A percentile compares a stretch with the other conserved stretches of the same genome.
These are phyloP conservation scores for Blastomyces gilchristii DNA, from an alignment of 2,329 filamentous ascomycete genomes.

Conservation along the genomic window DNA sequence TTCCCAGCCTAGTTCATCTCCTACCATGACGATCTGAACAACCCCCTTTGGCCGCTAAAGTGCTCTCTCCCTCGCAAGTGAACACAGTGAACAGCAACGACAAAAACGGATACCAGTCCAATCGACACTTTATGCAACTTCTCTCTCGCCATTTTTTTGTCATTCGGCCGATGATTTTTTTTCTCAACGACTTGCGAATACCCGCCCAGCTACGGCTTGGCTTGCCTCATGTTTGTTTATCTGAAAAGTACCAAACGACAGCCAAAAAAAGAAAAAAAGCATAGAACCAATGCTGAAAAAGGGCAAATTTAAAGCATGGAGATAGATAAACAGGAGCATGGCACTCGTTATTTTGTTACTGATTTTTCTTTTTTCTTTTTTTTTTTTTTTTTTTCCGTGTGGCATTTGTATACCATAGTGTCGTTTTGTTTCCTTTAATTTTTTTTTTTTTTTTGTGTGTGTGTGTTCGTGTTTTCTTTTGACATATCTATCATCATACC, in stretches of 20 bases:
- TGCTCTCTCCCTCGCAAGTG: not conserved
- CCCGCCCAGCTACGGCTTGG: not conserved
- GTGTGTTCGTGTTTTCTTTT: too few species aligned
- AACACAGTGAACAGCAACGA: not conserved
- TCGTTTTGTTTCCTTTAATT: not conserved
- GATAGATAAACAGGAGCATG: not conserved
- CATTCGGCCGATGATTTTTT: not conserved
- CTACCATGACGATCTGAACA: too few species aligned
- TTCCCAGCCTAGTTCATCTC: too few species aligned
- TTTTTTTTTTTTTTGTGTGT: not conserved
- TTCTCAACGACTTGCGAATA: not conserved
- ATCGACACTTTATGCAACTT: not conserved
- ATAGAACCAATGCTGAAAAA: not conserved
- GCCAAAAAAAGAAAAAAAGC: not conserved
- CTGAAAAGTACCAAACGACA: not conserved
- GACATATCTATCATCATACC: not conserved
- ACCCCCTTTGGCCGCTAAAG: not conserved
- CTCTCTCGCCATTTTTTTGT: not conserved
- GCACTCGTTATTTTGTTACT: not conserved
- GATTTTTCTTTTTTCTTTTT: not conserved
- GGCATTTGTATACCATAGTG: not conserved
- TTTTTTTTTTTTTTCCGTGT: not conserved
- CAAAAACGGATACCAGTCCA: not conserved
- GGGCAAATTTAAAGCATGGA: not conserved
- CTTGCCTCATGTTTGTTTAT: conserved; percentile 2